Conservation (phyloP, 1,139 yeast species). For the Yamadazyma sp. region DNA sequence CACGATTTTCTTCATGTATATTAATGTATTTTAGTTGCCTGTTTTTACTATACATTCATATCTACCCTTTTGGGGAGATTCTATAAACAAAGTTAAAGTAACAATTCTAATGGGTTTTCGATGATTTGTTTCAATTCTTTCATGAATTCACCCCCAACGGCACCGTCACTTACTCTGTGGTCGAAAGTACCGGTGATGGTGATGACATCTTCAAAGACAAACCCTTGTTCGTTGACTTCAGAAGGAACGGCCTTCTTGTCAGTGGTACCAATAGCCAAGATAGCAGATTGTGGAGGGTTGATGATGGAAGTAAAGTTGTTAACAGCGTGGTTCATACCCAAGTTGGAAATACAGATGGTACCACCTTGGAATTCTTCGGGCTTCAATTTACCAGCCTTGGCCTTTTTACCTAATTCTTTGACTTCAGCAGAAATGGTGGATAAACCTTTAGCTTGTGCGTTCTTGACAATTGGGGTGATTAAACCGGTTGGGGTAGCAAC, state of each 20-base stretch:
- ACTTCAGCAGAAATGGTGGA: conserved; percentile 76
- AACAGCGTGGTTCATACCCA: conserved; percentile 98
- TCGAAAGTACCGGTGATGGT: conserved; percentile 95
- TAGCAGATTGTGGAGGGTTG: conserved; percentile 96
- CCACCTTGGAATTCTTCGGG: conserved; percentile 99
- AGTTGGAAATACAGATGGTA: conserved; percentile 94
- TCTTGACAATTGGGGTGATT: conserved; percentile 90
- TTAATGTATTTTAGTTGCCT: not conserved
- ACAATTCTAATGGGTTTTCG: conserved; percentile 94
- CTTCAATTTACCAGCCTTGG: conserved; percentile 84
- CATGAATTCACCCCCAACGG: conserved; percentile 96
- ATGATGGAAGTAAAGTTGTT: conserved; percentile 90
- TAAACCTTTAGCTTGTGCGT: conserved; percentile 86
- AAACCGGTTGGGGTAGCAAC: conserved; percentile 98
- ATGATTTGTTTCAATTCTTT: conserved; percentile 85
- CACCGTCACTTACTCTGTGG: conserved; percentile 97
- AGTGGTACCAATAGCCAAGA: conserved; percentile 90
- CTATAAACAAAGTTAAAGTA: conserved; percentile 54
- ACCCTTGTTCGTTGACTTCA: conserved; percentile 85
- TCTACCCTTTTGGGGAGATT: conserved; percentile 14
- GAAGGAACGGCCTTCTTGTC: conserved; percentile 94
- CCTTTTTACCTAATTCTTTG: conserved; percentile 94
- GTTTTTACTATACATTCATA: conserved; percentile 1
- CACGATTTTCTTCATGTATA: conserved; percentile 1
- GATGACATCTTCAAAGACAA: conserved; percentile 87